Conservation (phyloP, 192 early-diverging fungal genomes). For the Rhizoclosmatium globosum region DNA sequence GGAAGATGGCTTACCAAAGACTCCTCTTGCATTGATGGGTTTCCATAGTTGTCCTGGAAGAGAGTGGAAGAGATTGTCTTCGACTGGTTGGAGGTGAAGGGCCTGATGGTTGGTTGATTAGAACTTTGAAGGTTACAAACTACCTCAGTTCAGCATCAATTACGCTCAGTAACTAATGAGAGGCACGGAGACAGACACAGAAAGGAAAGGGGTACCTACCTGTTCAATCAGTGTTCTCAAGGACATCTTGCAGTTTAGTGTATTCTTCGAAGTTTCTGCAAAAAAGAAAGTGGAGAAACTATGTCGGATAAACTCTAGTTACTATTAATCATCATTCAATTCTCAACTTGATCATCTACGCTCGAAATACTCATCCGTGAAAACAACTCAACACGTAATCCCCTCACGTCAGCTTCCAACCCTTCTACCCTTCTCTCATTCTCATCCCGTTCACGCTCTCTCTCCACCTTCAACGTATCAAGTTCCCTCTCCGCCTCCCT, state of each 20-base stretch:
- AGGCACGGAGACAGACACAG: not conserved
- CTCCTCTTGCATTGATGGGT: slow-evolving; percentile 84
- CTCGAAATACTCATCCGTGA: slow-evolving; percentile 11
- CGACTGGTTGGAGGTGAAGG: slow-evolving; percentile 24
- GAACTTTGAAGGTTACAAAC: not conserved
- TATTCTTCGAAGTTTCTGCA: not conserved
- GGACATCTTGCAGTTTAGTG: not conserved
- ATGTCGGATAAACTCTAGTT: not conserved
- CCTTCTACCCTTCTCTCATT: slow-evolving; percentile 36
- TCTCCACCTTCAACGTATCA: slow-evolving; percentile 36
- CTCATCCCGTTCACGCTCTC: slow-evolving; percentile 31
- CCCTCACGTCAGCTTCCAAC: slow-evolving; percentile 46
- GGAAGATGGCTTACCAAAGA: slow-evolving; percentile 73
- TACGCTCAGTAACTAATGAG: not conserved
- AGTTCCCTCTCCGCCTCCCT: slow-evolving; percentile 43
- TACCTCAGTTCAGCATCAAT: not conserved
- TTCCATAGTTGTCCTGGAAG: slow-evolving; percentile 68
- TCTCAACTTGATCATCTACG: slow-evolving; percentile 11
- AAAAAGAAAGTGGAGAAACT: not conserved
- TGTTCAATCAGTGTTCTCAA: not conserved
- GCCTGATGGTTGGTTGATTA: not conserved
- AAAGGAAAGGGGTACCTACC: not conserved
- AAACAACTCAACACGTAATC: slow-evolving; percentile 19
- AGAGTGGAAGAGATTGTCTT: slow-evolving; percentile 26
- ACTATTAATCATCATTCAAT: not conserved